Percentiles rank a stretch among this genome's conserved stretches.
These are phyloP conservation scores for Ophiobolus disseminans DNA, from an alignment of 2,329 filamentous ascomycete species.

Conservation along the genomic window DNA sequence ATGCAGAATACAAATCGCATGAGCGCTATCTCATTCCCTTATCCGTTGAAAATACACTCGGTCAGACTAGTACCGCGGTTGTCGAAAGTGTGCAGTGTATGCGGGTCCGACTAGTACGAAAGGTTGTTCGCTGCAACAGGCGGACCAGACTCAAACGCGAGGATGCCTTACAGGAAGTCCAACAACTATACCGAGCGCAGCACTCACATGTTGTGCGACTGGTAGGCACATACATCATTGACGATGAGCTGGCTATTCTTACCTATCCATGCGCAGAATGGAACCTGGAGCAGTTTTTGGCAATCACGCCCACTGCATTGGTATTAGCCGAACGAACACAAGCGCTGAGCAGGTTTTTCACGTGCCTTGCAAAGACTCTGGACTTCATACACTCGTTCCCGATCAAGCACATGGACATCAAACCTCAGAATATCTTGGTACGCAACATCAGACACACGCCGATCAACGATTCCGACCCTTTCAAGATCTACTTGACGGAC, in stretches of 20 bases:
- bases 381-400: constrained; percentile 19
- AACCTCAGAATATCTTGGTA: constrained; percentile 23
- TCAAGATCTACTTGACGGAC: constrained; percentile 30
- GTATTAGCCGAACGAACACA: not conserved
- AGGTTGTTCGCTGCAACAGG: constrained; percentile 22
- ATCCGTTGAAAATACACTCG: constrained; percentile 7
- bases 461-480: constrained; percentile 1
- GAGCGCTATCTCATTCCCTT: constrained; percentile 9
- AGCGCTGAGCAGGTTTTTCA: constrained; percentile 8
- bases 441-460: not conserved
- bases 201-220: constrained; percentile 29
- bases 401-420: constrained; percentile 37
- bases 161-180: constrained; percentile 24
- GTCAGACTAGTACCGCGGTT: constrained; percentile 13
- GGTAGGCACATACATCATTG: constrained; percentile 25
- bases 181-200: constrained; percentile 21
- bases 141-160: constrained; percentile 13
- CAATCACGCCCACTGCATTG: not conserved
- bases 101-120: constrained; percentile 23
- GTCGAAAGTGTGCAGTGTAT: constrained; percentile 29
- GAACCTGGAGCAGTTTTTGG: constrained; percentile 24
- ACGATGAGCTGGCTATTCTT: constrained; percentile 20
- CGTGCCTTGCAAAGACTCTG: constrained; percentile 22
- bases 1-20: constrained; percentile 6
- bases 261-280: constrained; percentile 27